phyloP scores from a whole-genome alignment of 176 grass and related monocot species.

The Thalia dealbata region DNA sequence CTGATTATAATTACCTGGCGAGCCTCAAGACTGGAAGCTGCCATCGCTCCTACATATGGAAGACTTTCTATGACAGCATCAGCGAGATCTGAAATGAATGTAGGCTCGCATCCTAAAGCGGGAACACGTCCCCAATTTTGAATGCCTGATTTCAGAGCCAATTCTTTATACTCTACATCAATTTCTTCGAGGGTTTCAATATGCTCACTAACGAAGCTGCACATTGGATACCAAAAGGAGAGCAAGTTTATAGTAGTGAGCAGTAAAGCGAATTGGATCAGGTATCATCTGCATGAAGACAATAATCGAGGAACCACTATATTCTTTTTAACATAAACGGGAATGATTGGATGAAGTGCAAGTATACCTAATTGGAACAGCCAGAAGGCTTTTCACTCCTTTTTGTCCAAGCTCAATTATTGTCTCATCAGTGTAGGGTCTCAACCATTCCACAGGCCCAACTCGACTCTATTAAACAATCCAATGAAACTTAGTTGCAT shows the following conservation, averaged over 20 bases:
- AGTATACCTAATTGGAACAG: constrained; percentile 79
- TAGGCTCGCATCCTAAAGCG: constrained; percentile 77
- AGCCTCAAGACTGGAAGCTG: constrained; percentile 95
- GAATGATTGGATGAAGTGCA: constrained; percentile 1
- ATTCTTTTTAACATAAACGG: constrained; percentile 2
- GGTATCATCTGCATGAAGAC: background rate
- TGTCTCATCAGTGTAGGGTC: constrained; percentile 94
- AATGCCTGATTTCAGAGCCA: constrained; percentile 90
- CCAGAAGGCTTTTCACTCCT: constrained; percentile 77
- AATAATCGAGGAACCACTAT: background rate
- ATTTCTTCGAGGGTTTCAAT: constrained; percentile 99
- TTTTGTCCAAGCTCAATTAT: constrained; percentile 84
- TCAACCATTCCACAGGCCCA: constrained; percentile 96
- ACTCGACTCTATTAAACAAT: constrained; percentile 71
- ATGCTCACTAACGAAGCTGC: constrained; percentile 97
- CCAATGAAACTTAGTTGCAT: constrained; percentile 10
- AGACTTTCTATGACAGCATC: constrained; percentile 93
- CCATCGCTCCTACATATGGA: constrained; percentile 96
- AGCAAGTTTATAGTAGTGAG: constrained; percentile 17
- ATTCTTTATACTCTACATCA: constrained; percentile 92
- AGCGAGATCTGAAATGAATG: constrained; percentile 77
- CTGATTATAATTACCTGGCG: constrained; percentile 57
- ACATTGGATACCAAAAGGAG: constrained; percentile 16
- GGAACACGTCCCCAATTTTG: constrained; percentile 88
- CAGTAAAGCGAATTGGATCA: background rate